Evolutionary conservation across 2,329 filamentous ascomycete species (phyloP), one percentile per base, ranked within the genome.

Genomic region (Neopestalotiopsis sp.): DNA sequence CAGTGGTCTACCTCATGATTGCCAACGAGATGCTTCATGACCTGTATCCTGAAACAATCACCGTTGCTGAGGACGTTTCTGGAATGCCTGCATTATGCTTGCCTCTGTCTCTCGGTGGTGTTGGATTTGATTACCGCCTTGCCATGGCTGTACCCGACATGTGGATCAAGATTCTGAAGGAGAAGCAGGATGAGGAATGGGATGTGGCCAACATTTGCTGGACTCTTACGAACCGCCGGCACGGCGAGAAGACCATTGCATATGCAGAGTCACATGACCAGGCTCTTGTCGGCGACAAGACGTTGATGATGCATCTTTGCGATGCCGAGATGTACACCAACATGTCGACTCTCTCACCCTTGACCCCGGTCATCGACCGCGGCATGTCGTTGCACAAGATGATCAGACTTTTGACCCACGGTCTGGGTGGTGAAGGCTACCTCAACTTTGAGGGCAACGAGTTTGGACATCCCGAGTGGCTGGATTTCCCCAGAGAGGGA

Each of bases 361-460:
- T 97, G 73, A 99, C 96, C 0, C 90, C 94, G 0, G 86, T 94
- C 71, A 97, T 99, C 78, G 92, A 97, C 75, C 91, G 96, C 64
- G 96, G 96, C 67, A 92, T 99, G 85, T 89, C 93, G 4, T 84
- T 99, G 49, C 96, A 99, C 87, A 99, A 99, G 85, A 92, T 99
- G 92, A 98, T 99, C 76, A 92, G 96, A 14, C 89, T 99, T 17
- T 84, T 99, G 72, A 98, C 96, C 1, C 95, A 99, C 78, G 89
- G 87, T 57, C 88, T 99, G 17, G 96, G 96, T 69, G 96, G 96
- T 67, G 96, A 99, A 81, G 96, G 95, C 52, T 99, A 97, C 78
- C 92, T 99, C 66, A 99, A 98, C 84, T 99, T 99, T 75, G 95
- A 98, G 83, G 96, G 96, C 70, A 99, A 99, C 81, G 96, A 99